A percentile compares a stretch with the other conserved stretches of the same genome.
Conservation (phyloP, 2,329 filamentous ascomycete species). For the Fusarium hainanense region DNA sequence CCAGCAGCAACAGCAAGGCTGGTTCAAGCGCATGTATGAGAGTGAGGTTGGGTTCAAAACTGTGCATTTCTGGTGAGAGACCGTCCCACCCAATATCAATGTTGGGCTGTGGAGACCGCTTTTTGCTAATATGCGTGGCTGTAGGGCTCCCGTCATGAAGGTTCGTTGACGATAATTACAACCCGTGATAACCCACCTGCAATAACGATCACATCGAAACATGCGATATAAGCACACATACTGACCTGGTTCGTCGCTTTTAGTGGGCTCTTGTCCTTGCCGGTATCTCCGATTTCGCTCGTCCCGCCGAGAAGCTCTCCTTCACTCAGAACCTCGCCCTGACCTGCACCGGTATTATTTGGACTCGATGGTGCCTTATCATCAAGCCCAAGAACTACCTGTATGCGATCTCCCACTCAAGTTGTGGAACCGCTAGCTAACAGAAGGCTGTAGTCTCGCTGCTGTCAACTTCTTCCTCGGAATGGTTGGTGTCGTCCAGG, state of each 20-base stretch:
- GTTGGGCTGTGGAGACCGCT: neutral
- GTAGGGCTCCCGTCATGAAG: slow-evolving; percentile 93
- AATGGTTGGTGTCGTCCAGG: slow-evolving; percentile 85
- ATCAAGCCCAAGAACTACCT: slow-evolving; percentile 95
- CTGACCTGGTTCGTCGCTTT: slow-evolving; percentile 22
- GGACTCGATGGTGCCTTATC: slow-evolving; percentile 98
- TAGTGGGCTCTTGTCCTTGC: slow-evolving; percentile 94
- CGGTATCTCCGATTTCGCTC: slow-evolving; percentile 89
- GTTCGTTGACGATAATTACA: slow-evolving; percentile 46
- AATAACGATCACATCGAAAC: neutral
- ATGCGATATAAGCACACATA: neutral
- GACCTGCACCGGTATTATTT: slow-evolving; percentile 92
- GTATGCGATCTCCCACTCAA: slow-evolving; percentile 58
- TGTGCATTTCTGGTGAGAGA: slow-evolving; percentile 90
- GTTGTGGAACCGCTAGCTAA: neutral
- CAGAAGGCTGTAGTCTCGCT: slow-evolving; percentile 71
- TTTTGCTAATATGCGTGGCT: slow-evolving; percentile 38
- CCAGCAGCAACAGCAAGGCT: slow-evolving; percentile 57
- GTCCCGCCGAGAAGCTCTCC: slow-evolving; percentile 92
- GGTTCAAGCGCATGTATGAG: slow-evolving; percentile 85
- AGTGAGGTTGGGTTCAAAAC: slow-evolving; percentile 88
- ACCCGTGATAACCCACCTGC: neutral
- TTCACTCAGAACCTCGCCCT: slow-evolving; percentile 92
- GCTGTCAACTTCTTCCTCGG: slow-evolving; percentile 99
- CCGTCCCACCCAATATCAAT: neutral